Conservation (phyloP, 78 protist genomes). For the Carpediemonas membranifera region DNA sequence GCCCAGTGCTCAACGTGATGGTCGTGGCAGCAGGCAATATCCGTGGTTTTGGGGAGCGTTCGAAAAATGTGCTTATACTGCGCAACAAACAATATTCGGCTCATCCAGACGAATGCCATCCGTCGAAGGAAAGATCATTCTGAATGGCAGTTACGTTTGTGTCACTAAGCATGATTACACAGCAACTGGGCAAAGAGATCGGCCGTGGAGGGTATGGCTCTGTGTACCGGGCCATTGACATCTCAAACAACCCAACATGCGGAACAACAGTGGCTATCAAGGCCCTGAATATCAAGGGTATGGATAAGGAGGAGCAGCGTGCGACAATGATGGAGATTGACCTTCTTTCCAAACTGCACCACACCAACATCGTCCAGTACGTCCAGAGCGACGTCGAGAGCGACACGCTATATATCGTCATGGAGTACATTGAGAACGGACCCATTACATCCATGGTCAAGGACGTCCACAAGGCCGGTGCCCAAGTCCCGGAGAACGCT, state of each 20-base stretch:
- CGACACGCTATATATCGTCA: conserved; percentile 6
- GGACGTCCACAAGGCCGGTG: not conserved
- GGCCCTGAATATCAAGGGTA: no score
- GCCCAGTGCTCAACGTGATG: no score
- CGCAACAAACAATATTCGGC: no score
- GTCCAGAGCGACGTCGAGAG: not conserved
- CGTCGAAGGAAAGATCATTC: no score
- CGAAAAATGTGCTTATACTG: no score
- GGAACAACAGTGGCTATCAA: conserved; percentile 6
- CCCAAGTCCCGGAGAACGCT: no score
- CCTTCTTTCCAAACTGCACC: not conserved
- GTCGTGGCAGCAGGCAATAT: no score
- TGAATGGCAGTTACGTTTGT: no score
- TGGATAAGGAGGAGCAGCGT: not conserved
- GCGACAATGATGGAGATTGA: conserved; percentile 9
- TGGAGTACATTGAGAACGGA: not conserved
- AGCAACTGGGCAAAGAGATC: not conserved
- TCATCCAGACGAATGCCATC: no score
- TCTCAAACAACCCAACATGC: not conserved
- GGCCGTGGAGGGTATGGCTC: not conserved
- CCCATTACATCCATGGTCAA: not conserved
- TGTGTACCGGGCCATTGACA: conserved; percentile 6
- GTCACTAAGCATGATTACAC: no score
- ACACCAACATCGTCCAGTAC: not conserved
- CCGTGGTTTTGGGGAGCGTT: no score